These are phyloP conservation scores for Malassezia nana DNA, from an alignment of 1,284 basidiomycete species.

Conservation along the genomic window DNA sequence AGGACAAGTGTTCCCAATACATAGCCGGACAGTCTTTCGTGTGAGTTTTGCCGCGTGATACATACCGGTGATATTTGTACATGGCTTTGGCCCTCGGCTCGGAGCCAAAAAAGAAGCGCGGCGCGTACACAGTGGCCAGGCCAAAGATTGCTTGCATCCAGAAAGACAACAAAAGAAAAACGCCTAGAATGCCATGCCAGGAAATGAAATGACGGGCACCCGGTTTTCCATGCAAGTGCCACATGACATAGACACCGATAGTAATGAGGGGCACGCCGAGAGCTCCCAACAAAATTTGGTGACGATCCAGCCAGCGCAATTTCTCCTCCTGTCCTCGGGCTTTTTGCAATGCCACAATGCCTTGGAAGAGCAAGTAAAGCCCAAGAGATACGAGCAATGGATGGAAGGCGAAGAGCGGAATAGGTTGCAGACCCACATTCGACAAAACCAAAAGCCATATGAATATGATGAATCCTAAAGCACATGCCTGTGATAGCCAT, in stretches of 20 bases:
- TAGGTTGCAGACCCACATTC: background rate
- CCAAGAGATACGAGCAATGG: conserved; percentile 10
- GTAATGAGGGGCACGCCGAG: conserved; percentile 3
- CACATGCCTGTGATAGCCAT: background rate
- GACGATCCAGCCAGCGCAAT: background rate
- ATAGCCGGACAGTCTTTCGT: conserved; percentile 8
- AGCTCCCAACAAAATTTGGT: conserved; percentile 1
- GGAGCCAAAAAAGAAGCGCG: conserved; percentile 1
- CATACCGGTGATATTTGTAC: conserved; percentile 17
- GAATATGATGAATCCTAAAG: background rate
- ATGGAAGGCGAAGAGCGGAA: conserved; percentile 7
- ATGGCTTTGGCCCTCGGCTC: conserved; percentile 5
- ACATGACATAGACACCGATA: conserved; percentile 10
- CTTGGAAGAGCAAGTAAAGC: conserved; percentile 1
- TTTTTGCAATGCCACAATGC: conserved; percentile 4
- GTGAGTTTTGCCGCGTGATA: background rate
- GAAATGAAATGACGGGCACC: conserved; percentile 14
- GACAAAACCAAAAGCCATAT: conserved; percentile 1
- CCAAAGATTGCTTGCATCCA: conserved; percentile 11
- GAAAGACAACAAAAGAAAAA: background rate
- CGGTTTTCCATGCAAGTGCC: conserved; percentile 3
- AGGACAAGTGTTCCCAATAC: background rate
- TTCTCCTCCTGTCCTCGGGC: background rate
- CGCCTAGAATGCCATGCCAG: conserved; percentile 9
- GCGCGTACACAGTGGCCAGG: background rate